Base-by-base conservation (phyloP, 1,284 basidiomycete species). In the Fomitiporia mediterranea region DNA sequence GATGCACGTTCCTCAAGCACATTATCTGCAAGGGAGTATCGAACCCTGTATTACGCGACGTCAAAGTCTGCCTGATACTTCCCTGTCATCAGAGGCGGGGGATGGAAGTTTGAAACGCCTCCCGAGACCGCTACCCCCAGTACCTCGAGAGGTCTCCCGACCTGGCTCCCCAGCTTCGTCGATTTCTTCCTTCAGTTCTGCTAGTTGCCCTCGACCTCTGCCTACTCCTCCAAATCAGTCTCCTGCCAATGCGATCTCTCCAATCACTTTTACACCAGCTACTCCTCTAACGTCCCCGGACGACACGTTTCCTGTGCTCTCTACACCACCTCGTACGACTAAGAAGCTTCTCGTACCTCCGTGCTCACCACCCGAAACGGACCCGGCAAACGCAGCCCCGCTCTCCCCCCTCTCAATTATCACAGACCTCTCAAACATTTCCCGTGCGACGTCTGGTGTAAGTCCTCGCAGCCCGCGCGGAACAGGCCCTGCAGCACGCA, bases 111-210 rank as follows among this genome's bases (percentile, higher is more conserved):
- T 32, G 19, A 49, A 19, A 25, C 55, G 55, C 21, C 25, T 17
- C 25, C 49, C 42, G 4, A 39, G 55, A 4, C 55, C 55, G 17
- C 49, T 56, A 11, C 55, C 55, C 25, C 55, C 55, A 1, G 48
- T 56, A 43, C 55, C 55, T 8, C n/a, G n/a, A n/a, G n/a, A n/a
- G n/a, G n/a, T 47, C 21, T 54, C 53, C 21, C 30, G 53, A 11
- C 42, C 53, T 13, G 35, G 39, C 27, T 56, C 55, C 25, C 48
- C 55, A 0, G 39, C 38, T 43, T 56, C 49, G 13, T 51, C 49
- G 27, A 35, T 5, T 6, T 43, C 48, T 17, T 50, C 49, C 15
- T 37, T 21, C 5, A 44, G 25, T 13, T 55, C 53, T n/a, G 4
- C 47, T 25, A 51, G 38, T 5, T 28, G 40, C 1, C 55, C 47